A percentile compares a stretch with the other conserved stretches of the same genome.
These are phyloP conservation scores for Passalora sequoiae DNA, from an alignment of 2,329 filamentous ascomycete genomes.

Conservation along the genomic window DNA sequence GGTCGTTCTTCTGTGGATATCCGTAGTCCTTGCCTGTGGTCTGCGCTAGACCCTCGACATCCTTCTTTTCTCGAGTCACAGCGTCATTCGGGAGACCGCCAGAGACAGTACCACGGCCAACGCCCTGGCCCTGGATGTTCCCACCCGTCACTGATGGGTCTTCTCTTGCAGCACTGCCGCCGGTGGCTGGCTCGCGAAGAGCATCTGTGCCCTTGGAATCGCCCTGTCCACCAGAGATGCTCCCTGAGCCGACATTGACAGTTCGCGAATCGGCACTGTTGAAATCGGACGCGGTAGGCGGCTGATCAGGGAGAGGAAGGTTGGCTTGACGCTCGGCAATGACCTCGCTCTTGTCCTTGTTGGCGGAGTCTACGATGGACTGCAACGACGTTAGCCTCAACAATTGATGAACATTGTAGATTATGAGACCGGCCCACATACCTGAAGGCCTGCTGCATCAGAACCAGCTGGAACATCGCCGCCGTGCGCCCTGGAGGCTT, in stretches of 20 bases:
- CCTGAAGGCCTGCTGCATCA: constrained; percentile 45
- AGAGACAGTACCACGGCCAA: constrained; percentile 61
- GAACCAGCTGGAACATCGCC: constrained; percentile 43
- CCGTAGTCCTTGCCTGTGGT: constrained; percentile 42
- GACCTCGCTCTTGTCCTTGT: constrained; percentile 54
- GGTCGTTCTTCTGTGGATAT: constrained; percentile 40
- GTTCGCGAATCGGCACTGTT: constrained; percentile 64
- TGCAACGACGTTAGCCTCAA: constrained; percentile 1
- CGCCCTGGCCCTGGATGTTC: constrained; percentile 42
- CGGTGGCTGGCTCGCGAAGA: constrained; percentile 46
- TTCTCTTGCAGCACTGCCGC: constrained; percentile 48
- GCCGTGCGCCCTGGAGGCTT: constrained; percentile 36
- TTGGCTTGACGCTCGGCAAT: constrained; percentile 66
- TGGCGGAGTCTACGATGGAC: constrained; percentile 29
- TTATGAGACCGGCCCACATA: constrained; percentile 22
- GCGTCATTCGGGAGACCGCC: constrained; percentile 57
- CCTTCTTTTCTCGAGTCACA: constrained; percentile 43
- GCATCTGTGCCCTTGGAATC: constrained; percentile 45
- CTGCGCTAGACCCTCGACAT: constrained; percentile 38
- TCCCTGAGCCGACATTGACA: constrained; percentile 65
- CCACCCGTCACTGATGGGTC: constrained; percentile 49
- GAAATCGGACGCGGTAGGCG: constrained; percentile 71
- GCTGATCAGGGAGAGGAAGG: constrained; percentile 73
- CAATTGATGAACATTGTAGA: too few relatives aligned
- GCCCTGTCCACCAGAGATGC: constrained; percentile 31